Base-by-base conservation (phyloP, 345 rosid genomes). In the Lumnitzera littorea region DNA sequence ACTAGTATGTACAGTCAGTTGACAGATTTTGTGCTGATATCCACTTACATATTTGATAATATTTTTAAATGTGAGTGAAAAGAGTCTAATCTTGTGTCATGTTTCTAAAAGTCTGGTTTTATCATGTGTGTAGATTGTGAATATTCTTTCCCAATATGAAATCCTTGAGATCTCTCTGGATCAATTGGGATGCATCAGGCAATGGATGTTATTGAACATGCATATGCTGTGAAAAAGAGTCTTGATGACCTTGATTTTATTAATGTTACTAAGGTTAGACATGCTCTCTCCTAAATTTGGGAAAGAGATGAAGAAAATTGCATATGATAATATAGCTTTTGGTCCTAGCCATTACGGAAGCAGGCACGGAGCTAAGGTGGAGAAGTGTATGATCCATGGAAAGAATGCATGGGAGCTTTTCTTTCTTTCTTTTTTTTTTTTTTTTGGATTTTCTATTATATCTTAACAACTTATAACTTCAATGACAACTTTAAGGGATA, bases 211-310 rank as follows among this genome's bases (percentile, higher is more conserved):
- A 51, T 87, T 17, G 84, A 84, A 69, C 88, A 87, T 43, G 79
- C 78, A 11, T 80, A 84, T 11, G 84, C 85, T 0, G 71, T 77
- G 48, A 73, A 88, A 71, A 84, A 84, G 86, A 84, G 80, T 58
- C 83, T 84, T 0, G 90, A 88, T 9, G 95, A 87, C 71, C 95
- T 88, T 0, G 84, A 73, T 20, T 87, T 80, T 16, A 71, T 61
- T 11, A 43, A 80, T 56, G 67, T 78, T 7, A 15, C 72, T 2
- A 23, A 63, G n/a, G 83, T 76, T 62, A 50, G 83, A 82, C 51
- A 82, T 84, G 91, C 56, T 27, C 3, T 27, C 31, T 27, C 31
- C 31, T 27, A 27, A 27, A 27, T 27, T 27, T 87, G 91, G 85
- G 3, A 11, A 62, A 61, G 29, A 63, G 47, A 48, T 84, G 60